Conservation (phyloP, 352 stramenopile genomes). For the Pythium periplocum region DNA sequence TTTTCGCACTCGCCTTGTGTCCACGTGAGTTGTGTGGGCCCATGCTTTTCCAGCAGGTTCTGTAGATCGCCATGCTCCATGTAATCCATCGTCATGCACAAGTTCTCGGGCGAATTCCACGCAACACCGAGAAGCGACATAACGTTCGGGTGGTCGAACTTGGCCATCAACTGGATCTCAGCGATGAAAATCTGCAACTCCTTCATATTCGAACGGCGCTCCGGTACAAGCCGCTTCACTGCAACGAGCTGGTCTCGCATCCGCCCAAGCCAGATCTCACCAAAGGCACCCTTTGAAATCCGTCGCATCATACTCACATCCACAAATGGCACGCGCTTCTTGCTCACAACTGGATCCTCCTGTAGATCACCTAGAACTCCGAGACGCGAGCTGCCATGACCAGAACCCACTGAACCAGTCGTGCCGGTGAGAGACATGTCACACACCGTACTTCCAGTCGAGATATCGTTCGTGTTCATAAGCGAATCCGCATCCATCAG, state of each 20-base stretch:
- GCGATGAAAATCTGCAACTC: slow-evolving; percentile 14
- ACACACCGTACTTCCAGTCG: too few relatives aligned
- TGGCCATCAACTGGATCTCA: slow-evolving; percentile 34
- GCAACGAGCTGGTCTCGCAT: slow-evolving; percentile 32
- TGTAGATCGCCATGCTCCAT: slow-evolving; percentile 22
- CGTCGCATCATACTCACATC: slow-evolving; percentile 28
- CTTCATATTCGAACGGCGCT: slow-evolving; percentile 2
- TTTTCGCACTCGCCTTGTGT: slow-evolving; percentile 6
- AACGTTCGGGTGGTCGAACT: slow-evolving; percentile 33
- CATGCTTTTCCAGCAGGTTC: slow-evolving; percentile 8
- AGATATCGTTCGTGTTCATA: too few relatives aligned
- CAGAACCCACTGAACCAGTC: background rate
- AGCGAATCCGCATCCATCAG: background rate
- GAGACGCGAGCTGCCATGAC: too few relatives aligned
- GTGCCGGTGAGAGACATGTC: background rate
- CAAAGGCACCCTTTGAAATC: slow-evolving; percentile 39
- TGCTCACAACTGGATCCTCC: slow-evolving; percentile 18
- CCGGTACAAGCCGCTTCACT: slow-evolving; percentile 37
- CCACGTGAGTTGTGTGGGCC: slow-evolving; percentile 7
- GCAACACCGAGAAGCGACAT: slow-evolving; percentile 32
- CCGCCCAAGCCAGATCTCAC: slow-evolving; percentile 41
- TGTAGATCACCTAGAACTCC: slow-evolving; percentile 18
- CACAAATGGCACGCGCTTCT: slow-evolving; percentile 27
- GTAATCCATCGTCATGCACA: slow-evolving; percentile 25
- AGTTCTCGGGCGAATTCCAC: slow-evolving; percentile 21